Evolutionary conservation across 2,329 filamentous ascomycete genomes (phyloP).

Genomic region (Colletotrichum liaoningense): DNA sequence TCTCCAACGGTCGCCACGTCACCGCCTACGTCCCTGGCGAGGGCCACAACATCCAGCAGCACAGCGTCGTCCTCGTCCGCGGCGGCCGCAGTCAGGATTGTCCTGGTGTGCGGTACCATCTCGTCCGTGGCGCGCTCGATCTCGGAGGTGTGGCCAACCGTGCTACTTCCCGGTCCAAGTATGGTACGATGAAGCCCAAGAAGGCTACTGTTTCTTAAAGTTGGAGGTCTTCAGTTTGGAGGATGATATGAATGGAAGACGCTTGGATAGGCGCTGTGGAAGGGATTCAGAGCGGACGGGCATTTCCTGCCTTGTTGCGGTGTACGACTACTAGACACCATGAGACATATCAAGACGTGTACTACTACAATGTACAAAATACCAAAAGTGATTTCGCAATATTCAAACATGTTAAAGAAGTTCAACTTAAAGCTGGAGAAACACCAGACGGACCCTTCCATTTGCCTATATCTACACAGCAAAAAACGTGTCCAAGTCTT

Average conservation of each 20-base stretch:
- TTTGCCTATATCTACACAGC: constrained; percentile 33
- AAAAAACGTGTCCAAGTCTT: constrained; percentile 27
- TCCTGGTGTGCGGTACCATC: constrained; percentile 95
- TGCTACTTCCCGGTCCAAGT: constrained; percentile 90
- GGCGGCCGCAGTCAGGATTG: constrained; percentile 96
- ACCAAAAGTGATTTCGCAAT: not conserved
- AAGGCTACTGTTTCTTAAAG: constrained; percentile 68
- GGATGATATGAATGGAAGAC: not conserved
- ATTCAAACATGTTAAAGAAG: not conserved
- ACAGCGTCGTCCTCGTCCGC: constrained; percentile 95
- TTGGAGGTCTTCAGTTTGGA: not conserved
- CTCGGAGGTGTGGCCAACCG: constrained; percentile 91
- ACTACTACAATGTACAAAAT: constrained; percentile 26
- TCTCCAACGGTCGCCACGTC: constrained; percentile 87
- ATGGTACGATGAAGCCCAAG: constrained; percentile 99
- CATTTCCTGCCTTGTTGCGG: not conserved
- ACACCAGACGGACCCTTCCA: constrained; percentile 14
- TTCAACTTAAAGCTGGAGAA: not conserved
- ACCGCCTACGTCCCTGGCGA: constrained; percentile 97
- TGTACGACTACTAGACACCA: not conserved
- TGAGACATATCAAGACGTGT: not conserved
- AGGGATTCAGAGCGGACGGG: not conserved
- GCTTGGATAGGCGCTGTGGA: too few species aligned
- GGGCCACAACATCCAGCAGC: constrained; percentile 99
- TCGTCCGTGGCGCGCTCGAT: constrained; percentile 92